Conservation (phyloP, 176 grass and related monocot species). For the Rhynchospora breviuscula region DNA sequence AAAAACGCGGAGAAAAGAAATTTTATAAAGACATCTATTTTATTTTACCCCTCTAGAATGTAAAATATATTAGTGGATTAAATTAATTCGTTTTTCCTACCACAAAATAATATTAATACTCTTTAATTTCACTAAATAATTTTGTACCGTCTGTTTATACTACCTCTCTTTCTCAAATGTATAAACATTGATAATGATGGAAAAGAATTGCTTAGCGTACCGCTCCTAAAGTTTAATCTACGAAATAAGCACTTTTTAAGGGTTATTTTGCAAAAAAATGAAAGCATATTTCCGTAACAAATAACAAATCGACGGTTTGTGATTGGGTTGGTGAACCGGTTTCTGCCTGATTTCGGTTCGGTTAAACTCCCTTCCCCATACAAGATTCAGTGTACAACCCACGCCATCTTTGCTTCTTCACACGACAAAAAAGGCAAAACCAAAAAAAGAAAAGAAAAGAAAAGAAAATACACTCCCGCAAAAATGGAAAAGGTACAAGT, state of each 20-base stretch:
- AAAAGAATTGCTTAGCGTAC: too few relatives aligned
- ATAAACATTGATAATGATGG: too few relatives aligned
- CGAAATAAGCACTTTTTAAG: not conserved
- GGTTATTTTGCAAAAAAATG: not conserved
- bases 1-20: not conserved
- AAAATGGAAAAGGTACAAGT: too few relatives aligned
- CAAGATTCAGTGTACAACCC: not conserved
- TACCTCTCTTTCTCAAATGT: not conserved
- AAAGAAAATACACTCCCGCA: not conserved
- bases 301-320: not conserved
- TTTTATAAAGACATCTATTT: not conserved
- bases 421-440: not conserved
- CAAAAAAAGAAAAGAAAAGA: not conserved
- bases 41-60: not conserved
- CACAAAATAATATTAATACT: too few relatives aligned
- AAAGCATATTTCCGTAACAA: not conserved
- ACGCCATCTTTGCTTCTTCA: conserved; percentile 1
- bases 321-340: not conserved
- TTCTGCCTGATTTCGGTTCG: not conserved
- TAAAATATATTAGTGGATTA: not conserved
- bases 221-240: not conserved
- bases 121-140: too few relatives aligned
- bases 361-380: not conserved
- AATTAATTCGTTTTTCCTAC: not conserved
- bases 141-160: too few relatives aligned